Base-by-base conservation (phyloP, 345 rosid species). In the Eutrema yunnanense region DNA sequence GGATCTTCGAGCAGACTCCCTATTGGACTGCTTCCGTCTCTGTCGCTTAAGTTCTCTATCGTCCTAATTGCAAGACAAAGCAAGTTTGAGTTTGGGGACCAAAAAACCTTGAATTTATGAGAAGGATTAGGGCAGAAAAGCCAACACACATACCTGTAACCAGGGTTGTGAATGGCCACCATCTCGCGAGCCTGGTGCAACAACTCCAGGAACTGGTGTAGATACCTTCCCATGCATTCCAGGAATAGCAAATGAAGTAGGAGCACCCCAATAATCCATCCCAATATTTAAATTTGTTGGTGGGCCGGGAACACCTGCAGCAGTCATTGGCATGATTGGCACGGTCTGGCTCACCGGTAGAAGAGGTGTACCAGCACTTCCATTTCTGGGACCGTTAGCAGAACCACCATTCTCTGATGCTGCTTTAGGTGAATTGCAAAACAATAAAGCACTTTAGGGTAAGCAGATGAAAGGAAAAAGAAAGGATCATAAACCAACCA, bases 1-100 rank as follows among this genome's bases (percentile, higher is more conserved):
- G 49, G 99, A 95, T 43, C 96, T 85, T 22, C 97, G 87, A 65
- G 99, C 99, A 62, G 99, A 95, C 84, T 95, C 99, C 81, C 99
- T 84, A 79, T 95, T 95, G 60, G 99, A 95, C 79, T 95, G 99
- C 83, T 95, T 95, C 79, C 99, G 81, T 80, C 87, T 88, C 79
- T 92, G 99, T 68, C 96, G 82, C 85, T 95, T 95, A 52, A 95
- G 67, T 77, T 95, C 99, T 75, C 97, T 84, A 71, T 94, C 98
- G 72, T 94, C 97, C 98, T 94, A 73, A 40, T 64, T 51, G 19
- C 44, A 59, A 10, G 70, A 51, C 36, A 49, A 22, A 58, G 42
- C 44, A 57, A 42, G 7, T 13, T 49, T 40, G 8, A 55, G 30
- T 69, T 11, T 54, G 55, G n/a, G 32, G 47, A 47, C 7, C 34